phyloP scores from a whole-genome alignment of 106 monocot genomes.

The Platanthera zijinensis region DNA sequence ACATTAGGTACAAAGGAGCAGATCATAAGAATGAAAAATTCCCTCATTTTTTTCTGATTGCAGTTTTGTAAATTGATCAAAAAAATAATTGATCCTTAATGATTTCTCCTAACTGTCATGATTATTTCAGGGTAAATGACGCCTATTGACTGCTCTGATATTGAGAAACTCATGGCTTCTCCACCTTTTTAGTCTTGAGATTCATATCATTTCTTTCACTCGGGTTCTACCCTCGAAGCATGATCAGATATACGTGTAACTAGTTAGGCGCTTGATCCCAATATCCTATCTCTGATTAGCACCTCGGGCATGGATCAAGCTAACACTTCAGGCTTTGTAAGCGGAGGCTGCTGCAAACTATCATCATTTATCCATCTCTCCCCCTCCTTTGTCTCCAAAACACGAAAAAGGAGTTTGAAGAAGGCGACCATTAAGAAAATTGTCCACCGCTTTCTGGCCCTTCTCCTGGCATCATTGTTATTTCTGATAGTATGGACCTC shows the following conservation, averaged over 20 bases:
- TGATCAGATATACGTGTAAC: conserved; percentile 9
- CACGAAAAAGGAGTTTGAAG: background rate
- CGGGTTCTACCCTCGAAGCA: background rate
- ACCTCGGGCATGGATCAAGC: conserved; percentile 67
- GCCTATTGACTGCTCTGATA: conserved; percentile 4
- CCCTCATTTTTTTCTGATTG: no score
- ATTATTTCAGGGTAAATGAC: conserved; percentile 27
- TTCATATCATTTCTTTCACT: background rate
- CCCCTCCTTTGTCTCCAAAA: conserved; percentile 7
- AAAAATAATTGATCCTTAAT: no score
- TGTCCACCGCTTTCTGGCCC: background rate
- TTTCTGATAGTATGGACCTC: conserved; percentile 10
- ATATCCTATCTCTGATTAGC: background rate
- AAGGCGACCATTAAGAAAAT: background rate
- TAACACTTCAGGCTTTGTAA: conserved; percentile 87
- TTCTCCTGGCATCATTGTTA: background rate
- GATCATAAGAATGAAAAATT: no score
- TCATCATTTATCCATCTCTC: conserved; percentile 19
- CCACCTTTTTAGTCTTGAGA: background rate
- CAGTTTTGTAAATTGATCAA: no score
- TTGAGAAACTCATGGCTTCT: background rate
- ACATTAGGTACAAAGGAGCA: no score
- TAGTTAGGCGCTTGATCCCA: background rate
- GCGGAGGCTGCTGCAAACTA: conserved; percentile 46
- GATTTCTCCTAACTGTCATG: background rate